Evolutionary conservation across 495 filamentous ascomycete species (phyloP).

Genomic region (Endocarpon pusillum): DNA sequence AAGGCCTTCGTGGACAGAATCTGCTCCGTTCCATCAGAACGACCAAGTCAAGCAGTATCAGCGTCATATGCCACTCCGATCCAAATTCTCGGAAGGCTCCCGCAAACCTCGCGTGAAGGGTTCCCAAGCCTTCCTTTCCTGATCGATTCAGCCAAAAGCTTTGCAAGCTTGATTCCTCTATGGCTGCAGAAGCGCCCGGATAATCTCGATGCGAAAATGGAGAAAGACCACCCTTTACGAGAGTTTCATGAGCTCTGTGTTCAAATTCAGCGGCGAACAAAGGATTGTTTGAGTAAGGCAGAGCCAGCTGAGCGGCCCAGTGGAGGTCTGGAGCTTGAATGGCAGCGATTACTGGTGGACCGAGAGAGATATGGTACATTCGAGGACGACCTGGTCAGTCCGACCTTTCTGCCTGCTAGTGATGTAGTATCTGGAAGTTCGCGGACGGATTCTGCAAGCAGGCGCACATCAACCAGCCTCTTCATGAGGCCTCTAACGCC

Average conservation of each 20-base stretch:
- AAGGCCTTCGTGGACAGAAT: slow-evolving; percentile 76
- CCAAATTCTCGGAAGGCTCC: slow-evolving; percentile 72
- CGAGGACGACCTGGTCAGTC: slow-evolving; percentile 21
- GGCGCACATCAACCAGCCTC: slow-evolving; percentile 14
- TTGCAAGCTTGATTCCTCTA: slow-evolving; percentile 70
- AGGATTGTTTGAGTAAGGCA: slow-evolving; percentile 49
- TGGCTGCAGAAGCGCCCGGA: slow-evolving; percentile 54
- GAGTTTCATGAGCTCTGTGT: slow-evolving; percentile 62
- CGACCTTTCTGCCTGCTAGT: no score
- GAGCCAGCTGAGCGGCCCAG: slow-evolving; percentile 54
- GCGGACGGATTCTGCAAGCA: slow-evolving; percentile 22
- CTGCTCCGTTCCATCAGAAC: slow-evolving; percentile 62
- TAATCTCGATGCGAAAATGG: slow-evolving; percentile 21
- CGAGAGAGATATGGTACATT: slow-evolving; percentile 34
- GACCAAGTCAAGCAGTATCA: slow-evolving; percentile 44
- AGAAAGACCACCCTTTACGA: slow-evolving; percentile 43
- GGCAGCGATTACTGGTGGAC: slow-evolving; percentile 61
- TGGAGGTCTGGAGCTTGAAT: slow-evolving; percentile 40
- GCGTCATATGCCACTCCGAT: slow-evolving; percentile 87
- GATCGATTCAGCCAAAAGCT: slow-evolving; percentile 78
- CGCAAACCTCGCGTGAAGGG: slow-evolving; percentile 70
- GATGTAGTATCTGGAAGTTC: no score
- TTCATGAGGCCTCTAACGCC: slow-evolving; percentile 19
- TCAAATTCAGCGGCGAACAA: slow-evolving; percentile 52
- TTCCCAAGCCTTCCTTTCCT: slow-evolving; percentile 91